Evolutionary conservation across 73 alveolate genomes (phyloP).

Genomic region (Paraurostyla sp.): DNA sequence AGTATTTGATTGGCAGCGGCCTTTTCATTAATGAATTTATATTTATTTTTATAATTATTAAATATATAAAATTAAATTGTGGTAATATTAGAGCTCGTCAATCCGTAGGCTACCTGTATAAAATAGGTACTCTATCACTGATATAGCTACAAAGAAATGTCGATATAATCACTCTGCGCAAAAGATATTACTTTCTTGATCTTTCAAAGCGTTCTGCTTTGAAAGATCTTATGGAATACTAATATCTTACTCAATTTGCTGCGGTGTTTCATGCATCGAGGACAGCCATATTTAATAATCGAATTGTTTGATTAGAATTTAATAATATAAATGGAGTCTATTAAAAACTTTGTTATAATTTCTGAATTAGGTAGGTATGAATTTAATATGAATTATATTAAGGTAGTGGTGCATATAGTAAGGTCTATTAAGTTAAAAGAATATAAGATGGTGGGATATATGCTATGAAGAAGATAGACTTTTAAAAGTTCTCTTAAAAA

Average conservation of each 20-base stretch:
- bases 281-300: not conserved
- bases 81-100: too few species aligned
- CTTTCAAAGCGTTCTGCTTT: not conserved
- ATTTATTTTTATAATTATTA: too few species aligned
- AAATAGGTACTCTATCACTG: too few species aligned
- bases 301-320: not conserved
- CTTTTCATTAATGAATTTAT: too few species aligned
- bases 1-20: too few species aligned
- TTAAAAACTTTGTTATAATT: conserved; percentile 4
- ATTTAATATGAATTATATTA: conserved; percentile 17
- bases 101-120: too few species aligned
- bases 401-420: conserved; percentile 75
- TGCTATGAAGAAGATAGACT: conserved; percentile 73
- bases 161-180: conserved; percentile 34
- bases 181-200: not conserved
- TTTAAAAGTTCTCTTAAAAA: conserved; percentile 65
- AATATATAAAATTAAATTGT: too few species aligned
- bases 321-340: not conserved
- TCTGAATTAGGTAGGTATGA: conserved; percentile 59
- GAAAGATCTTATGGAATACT: not conserved
- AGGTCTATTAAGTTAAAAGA: conserved; percentile 66
- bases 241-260: not conserved
- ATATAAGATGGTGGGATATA: conserved; percentile 60
- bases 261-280: conserved; percentile 32
- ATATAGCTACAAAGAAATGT: too few species aligned